These are phyloP conservation scores for Yarrowia yakushimensis DNA, from an alignment of 805 yeast genomes.

Conservation along the genomic window DNA sequence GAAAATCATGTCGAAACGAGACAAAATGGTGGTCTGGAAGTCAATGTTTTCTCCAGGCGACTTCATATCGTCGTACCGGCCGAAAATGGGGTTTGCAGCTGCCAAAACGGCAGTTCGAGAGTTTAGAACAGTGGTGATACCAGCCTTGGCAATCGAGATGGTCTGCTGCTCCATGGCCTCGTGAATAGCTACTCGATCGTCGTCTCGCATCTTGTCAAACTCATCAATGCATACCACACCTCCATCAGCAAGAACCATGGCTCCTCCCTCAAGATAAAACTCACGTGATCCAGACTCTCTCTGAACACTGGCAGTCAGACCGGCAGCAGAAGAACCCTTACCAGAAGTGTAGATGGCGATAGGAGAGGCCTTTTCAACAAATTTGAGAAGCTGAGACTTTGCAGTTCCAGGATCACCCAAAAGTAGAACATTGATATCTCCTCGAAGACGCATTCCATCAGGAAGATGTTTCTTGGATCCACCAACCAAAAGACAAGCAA, in stretches of 20 bases:
- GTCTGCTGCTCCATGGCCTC: conserved; percentile 99
- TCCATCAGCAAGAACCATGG: conserved; percentile 99
- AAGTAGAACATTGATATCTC: conserved; percentile 89
- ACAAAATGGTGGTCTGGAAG: conserved; percentile 92
- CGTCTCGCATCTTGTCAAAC: conserved; percentile 98
- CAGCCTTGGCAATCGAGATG: conserved; percentile 97
- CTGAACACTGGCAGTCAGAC: conserved; percentile 97
- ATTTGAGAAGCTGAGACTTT: conserved; percentile 90
- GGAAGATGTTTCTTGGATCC: conserved; percentile 91
- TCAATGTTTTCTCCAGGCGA: conserved; percentile 98
- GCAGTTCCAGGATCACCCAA: conserved; percentile 99
- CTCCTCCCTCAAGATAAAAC: conserved; percentile 97
- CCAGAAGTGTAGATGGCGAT: conserved; percentile 96
- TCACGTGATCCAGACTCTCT: conserved; percentile 82
- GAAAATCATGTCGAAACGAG: conserved; percentile 98
- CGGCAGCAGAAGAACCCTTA: conserved; percentile 99
- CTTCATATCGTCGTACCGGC: conserved; percentile 92
- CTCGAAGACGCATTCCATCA: conserved; percentile 94
- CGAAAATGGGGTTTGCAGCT: conserved; percentile 96
- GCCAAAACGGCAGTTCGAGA: conserved; percentile 96
- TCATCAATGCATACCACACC: conserved; percentile 99
- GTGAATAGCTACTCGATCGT: conserved; percentile 97
- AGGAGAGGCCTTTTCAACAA: conserved; percentile 92
- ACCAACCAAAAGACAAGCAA: conserved; percentile 87
- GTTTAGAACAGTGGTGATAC: conserved; percentile 93